Evolutionary conservation across 73 alveolate species (phyloP).

Genomic region (Vitrella brassicaformis): DNA sequence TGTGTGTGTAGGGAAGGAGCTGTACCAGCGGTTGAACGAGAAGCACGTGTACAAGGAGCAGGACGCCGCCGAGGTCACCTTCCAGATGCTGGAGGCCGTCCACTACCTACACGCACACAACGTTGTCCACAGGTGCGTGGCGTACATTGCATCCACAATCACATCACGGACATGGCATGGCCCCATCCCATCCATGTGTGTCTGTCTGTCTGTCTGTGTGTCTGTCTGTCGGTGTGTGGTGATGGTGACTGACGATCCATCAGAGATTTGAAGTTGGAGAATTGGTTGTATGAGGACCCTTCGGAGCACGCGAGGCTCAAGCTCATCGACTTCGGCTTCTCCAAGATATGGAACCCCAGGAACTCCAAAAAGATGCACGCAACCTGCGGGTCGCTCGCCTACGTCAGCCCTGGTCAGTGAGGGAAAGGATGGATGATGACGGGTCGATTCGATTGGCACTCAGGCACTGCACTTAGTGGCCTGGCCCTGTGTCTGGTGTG

Average conservation of each 20-base stretch:
- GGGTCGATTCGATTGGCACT: no score
- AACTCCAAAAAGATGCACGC: neutral
- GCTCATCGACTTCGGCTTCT: neutral
- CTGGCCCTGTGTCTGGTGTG: no score
- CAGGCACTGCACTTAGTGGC: no score
- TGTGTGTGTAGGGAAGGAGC: constrained; percentile 1
- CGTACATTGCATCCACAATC: no score
- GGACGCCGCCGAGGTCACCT: constrained; percentile 32
- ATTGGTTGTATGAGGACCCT: constrained; percentile 15
- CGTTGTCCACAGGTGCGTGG: constrained; percentile 4
- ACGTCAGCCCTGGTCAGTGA: neutral
- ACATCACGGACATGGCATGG: no score
- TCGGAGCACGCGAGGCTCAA: neutral
- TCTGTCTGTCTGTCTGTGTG: no score
- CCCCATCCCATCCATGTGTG: no score
- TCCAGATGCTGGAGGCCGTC: constrained; percentile 32
- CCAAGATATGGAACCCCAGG: neutral
- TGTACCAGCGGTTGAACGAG: constrained; percentile 13
- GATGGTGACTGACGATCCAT: no score
- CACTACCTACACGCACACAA: constrained; percentile 5
- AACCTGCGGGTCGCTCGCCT: neutral
- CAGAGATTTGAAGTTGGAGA: constrained; percentile 23
- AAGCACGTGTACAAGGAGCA: constrained; percentile 11
- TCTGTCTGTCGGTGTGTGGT: no score
- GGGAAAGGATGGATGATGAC: no score